These are phyloP conservation scores for Euptelea pleiosperma DNA, from an alignment of 164 flowering plant species.

Conservation along the genomic window DNA sequence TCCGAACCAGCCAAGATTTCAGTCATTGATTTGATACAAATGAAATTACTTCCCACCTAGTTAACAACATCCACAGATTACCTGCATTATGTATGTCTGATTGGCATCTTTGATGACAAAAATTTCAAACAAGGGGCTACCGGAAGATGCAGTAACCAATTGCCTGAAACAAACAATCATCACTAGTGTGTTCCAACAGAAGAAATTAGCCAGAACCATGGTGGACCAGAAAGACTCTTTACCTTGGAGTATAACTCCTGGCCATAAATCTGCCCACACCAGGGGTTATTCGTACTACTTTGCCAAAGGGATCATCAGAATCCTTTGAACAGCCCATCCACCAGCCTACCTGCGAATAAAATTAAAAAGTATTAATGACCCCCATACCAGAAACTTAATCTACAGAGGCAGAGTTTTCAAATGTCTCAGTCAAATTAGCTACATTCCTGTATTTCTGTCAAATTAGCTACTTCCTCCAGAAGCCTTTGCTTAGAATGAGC, in stretches of 20 bases:
- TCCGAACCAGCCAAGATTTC: too few relatives aligned
- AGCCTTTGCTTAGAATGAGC: too few relatives aligned
- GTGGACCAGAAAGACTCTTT: conserved; percentile 9
- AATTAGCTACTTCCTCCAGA: too few relatives aligned
- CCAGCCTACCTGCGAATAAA: conserved; percentile 83
- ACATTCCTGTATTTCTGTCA: too few relatives aligned
- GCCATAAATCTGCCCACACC: conserved; percentile 87
- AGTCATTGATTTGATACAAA: too few relatives aligned
- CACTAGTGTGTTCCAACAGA: not conserved
- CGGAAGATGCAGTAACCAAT: conserved; percentile 75
- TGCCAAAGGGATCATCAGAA: conserved; percentile 83
- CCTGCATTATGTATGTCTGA: conserved; percentile 70
- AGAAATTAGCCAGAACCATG: conserved; percentile 8
- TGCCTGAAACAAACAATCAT: conserved; percentile 57
- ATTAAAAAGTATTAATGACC: too few relatives aligned
- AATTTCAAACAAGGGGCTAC: conserved; percentile 87
- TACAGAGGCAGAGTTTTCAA: too few relatives aligned
- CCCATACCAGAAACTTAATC: too few relatives aligned
- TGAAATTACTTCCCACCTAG: not conserved
- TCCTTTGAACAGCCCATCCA: conserved; percentile 88
- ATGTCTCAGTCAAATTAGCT: too few relatives aligned
- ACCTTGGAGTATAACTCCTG: conserved; percentile 89
- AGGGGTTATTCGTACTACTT: conserved; percentile 72
- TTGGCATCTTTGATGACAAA: conserved; percentile 72
- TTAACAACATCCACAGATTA: conserved; percentile 21